Evolutionary conservation across 768 basidiomycete species (phyloP).

Genomic region (Tulasnella sp.): DNA sequence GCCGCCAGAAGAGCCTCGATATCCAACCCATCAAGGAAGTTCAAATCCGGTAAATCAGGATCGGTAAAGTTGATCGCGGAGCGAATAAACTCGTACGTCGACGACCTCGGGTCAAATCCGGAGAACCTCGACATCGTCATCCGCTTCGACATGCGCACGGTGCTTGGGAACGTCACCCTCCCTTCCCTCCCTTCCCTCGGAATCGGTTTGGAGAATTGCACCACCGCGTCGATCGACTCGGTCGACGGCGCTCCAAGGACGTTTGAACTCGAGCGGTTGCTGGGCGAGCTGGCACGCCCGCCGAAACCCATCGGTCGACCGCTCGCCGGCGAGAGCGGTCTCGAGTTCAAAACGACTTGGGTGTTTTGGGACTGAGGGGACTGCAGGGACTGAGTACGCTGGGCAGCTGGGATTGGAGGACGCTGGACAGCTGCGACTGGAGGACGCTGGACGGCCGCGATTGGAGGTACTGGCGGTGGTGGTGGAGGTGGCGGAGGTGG

Average conservation of each 20-base stretch:
- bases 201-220: background rate
- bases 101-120: slow-evolving; percentile 29
- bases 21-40: slow-evolving; percentile 28
- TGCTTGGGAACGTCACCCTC: slow-evolving; percentile 20
- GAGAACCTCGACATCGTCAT: slow-evolving; percentile 19
- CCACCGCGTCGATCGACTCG: background rate
- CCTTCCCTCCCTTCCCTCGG: background rate
- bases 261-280: slow-evolving; percentile 11
- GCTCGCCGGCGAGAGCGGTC: background rate
- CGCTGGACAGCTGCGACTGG: background rate
- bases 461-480: background rate
- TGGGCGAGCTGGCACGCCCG: background rate
- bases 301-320: slow-evolving; percentile 2
- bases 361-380: background rate
- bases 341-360: background rate
- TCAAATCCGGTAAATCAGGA: slow-evolving; percentile 24
- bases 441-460: background rate
- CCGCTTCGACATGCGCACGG: background rate
- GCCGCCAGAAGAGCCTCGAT: background rate
- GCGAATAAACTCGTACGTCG: slow-evolving; percentile 29
- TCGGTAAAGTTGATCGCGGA: slow-evolving; percentile 27
- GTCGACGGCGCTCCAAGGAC: background rate
- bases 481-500: background rate
- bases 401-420: background rate
- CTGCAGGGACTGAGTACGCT: background rate